A percentile compares a stretch with the other conserved stretches of the same genome.
Evolutionary conservation across 495 filamentous ascomycete species (phyloP).

Genomic region (Astrocystis sublimbata): DNA sequence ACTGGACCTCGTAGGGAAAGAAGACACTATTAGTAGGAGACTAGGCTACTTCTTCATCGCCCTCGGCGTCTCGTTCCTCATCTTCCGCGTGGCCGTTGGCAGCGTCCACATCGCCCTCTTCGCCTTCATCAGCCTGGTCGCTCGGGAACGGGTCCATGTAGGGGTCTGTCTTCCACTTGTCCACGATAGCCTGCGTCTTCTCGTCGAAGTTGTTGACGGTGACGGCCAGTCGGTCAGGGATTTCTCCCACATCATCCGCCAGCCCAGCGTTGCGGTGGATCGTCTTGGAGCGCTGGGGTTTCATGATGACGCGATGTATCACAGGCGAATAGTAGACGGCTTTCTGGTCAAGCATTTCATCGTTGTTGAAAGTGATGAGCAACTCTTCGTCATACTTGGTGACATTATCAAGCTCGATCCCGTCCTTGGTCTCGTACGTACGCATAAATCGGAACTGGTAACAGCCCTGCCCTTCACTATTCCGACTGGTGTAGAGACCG

Average conservation of each 20-base stretch:
- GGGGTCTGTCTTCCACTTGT: constrained; percentile 42
- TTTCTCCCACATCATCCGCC: constrained; percentile 40
- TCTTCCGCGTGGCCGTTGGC: constrained; percentile 22
- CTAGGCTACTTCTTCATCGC: constrained; percentile 27
- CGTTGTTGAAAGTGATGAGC: constrained; percentile 51
- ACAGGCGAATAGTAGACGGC: constrained; percentile 93
- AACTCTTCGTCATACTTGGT: constrained; percentile 61
- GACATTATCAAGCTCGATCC: constrained; percentile 64
- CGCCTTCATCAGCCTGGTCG: constrained; percentile 32
- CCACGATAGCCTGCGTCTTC: constrained; percentile 40
- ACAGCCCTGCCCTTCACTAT: constrained; percentile 44
- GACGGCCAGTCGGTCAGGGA: constrained; percentile 48
- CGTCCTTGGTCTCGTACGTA: constrained; percentile 77
- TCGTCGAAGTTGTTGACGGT: constrained; percentile 44
- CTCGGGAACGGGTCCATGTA: constrained; percentile 23
- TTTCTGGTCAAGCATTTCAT: constrained; percentile 50
- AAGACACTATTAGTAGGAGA: no score
- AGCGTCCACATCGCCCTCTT: constrained; percentile 16
- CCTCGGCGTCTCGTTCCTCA: constrained; percentile 39
- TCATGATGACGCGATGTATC: constrained; percentile 61
- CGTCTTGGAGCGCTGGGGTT: constrained; percentile 57
- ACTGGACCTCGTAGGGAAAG: no score
- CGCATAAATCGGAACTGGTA: constrained; percentile 79
- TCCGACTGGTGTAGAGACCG: constrained; percentile 61
- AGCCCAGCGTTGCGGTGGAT: constrained; percentile 50